Percentiles rank a stretch among this genome's conserved stretches.
Conservation (phyloP, 2,329 filamentous ascomycete species). For the Hymenoscyphus fraxineus region DNA sequence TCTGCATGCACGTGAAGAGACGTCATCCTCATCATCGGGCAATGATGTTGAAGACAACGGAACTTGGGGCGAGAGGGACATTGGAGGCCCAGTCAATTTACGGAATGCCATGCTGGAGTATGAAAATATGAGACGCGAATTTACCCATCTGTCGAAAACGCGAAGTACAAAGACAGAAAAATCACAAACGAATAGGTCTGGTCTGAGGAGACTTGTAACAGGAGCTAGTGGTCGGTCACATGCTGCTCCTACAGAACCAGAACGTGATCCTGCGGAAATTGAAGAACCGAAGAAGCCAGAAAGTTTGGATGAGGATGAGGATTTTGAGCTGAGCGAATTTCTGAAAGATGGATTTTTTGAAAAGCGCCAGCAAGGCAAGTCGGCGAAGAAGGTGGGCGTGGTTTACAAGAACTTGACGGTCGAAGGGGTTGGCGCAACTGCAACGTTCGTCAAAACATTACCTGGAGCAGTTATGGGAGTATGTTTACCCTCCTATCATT, state of each 20-base stretch:
- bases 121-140: slow-evolving; percentile 51
- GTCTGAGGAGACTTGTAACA: slow-evolving; percentile 12
- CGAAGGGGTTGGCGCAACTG: slow-evolving; percentile 63
- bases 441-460: slow-evolving; percentile 67
- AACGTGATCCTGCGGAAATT: slow-evolving; percentile 23
- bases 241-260: slow-evolving; percentile 23
- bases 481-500: slow-evolving; percentile 9
- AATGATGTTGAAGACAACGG: slow-evolving; percentile 38
- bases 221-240: slow-evolving; percentile 14
- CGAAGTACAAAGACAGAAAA: slow-evolving; percentile 17
- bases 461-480: slow-evolving; percentile 67
- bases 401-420: slow-evolving; percentile 74
- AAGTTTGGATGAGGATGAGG: slow-evolving; percentile 49
- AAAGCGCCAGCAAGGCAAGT: slow-evolving; percentile 62
- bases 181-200: slow-evolving; percentile 9
- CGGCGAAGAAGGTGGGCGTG: slow-evolving; percentile 74
- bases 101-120: slow-evolving; percentile 56
- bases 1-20: slow-evolving; percentile 9
- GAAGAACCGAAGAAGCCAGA: slow-evolving; percentile 26
- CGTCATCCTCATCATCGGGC: slow-evolving; percentile 11
- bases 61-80: slow-evolving; percentile 61
- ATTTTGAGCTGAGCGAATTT: slow-evolving; percentile 67
- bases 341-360: slow-evolving; percentile 73
- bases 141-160: slow-evolving; percentile 50
- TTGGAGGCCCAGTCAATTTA: slow-evolving; percentile 50